These are phyloP conservation scores for Physaria fendleri DNA, from an alignment of 345 rosid species.

Conservation along the genomic window DNA sequence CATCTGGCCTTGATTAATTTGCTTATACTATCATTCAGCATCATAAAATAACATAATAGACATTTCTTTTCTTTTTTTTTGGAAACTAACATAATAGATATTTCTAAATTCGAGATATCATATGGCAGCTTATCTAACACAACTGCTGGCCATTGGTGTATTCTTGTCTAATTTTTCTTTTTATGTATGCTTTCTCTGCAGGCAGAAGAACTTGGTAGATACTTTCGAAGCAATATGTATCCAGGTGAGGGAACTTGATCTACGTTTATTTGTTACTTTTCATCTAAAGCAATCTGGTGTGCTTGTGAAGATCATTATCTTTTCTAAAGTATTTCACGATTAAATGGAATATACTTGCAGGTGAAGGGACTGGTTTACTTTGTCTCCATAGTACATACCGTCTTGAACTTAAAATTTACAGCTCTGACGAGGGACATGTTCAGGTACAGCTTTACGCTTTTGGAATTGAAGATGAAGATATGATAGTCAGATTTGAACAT, in stretches of 20 bases:
- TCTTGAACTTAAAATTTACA: slow-evolving; percentile 97
- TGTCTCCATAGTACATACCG: slow-evolving; percentile 99
- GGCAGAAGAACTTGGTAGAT: slow-evolving; percentile 99
- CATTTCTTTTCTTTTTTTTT: no score
- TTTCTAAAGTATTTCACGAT: no score
- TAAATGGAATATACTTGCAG: no score
- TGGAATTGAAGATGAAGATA: not conserved
- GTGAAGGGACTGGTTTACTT: slow-evolving; percentile 96
- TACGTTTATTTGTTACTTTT: no score
- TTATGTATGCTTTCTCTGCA: slow-evolving; percentile 35
- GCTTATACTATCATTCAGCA: not conserved
- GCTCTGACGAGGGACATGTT: slow-evolving; percentile 99
- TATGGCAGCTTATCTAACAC: slow-evolving; percentile 6
- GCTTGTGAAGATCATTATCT: no score
- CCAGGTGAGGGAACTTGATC: no score
- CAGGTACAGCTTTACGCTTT: slow-evolving; percentile 49
- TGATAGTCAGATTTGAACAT: not conserved
- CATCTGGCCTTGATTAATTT: not conserved
- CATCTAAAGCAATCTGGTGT: no score
- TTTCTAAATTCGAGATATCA: not conserved
- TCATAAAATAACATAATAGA: not conserved
- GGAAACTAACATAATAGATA: no score
- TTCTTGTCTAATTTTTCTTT: not conserved
- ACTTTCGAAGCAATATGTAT: slow-evolving; percentile 92
- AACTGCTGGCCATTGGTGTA: not conserved